Base-by-base conservation (phyloP, 1,284 basidiomycete genomes). In the Lentinus polychrous region DNA sequence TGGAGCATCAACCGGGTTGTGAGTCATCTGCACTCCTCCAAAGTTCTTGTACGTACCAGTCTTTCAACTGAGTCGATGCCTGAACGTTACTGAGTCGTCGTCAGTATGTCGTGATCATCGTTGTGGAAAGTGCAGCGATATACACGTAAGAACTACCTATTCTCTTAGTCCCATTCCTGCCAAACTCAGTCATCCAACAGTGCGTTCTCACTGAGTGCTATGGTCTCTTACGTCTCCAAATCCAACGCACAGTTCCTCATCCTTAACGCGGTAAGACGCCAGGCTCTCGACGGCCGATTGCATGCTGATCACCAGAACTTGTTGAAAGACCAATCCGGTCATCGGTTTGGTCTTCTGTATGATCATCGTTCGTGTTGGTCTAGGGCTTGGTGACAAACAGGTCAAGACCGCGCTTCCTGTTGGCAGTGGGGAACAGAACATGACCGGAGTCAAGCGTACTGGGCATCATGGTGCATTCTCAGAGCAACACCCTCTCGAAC, bases 231-330 rank as follows among this genome's bases (percentile, higher is more conserved):
- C 31, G 24, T 45, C 10, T 23, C 43, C 22, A 45, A 45, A 34
- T 45, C 43, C 31, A 45, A 45, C 18, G 17, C 20, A 15, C 43
- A 45, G 22, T 45, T 45, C 31, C n/a, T 45, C 10, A n/a, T 23
- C 7, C 11, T 45, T 17, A 35, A 32, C n/a, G 22, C 31, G 17
- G 43, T 45, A 17, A 12, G 43, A 32, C 6, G 14, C 7, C n/a
- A 6, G 15, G 17, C 17, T 43, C 24, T 40, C 18, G 17, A n/a
- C 10, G 8, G 8, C 17, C 41, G 24, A 15, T 34, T 8, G n/a
- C 33, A n/a, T n/a, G n/a, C 33, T 34, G 33, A 34, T 43, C 17
- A 43, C 18, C 23, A 14, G n/a, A n/a, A 12, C 6, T 14, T 23
- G 17, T 27, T 11, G 11, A 10, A 12, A 45, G 43, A 32, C 24